These are phyloP conservation scores for Rhododendron henanense DNA, from an alignment of 148 eudicot species.

Conservation along the genomic window DNA sequence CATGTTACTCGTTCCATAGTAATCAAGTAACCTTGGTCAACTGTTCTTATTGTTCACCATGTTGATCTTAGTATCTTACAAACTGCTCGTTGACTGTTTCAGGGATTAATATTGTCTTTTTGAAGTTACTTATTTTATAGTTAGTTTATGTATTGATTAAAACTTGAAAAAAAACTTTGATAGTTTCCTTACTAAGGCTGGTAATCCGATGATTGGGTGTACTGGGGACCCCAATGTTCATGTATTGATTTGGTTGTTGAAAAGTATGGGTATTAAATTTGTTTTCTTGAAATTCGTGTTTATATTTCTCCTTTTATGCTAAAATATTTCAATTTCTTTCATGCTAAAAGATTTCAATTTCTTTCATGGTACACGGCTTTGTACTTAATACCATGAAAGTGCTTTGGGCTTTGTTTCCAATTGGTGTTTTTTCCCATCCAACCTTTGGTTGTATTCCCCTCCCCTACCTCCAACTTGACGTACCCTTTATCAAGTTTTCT, in stretches of 20 bases:
- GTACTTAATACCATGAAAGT: too few species aligned
- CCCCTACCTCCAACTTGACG: too few species aligned
- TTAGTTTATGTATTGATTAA: not conserved
- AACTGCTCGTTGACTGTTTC: not conserved
- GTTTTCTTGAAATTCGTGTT: not conserved
- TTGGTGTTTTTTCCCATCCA: too few species aligned
- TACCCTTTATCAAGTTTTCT: too few species aligned
- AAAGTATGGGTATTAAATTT: not conserved
- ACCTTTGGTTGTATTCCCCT: too few species aligned
- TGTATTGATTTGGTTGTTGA: not conserved
- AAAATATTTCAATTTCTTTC: not conserved
- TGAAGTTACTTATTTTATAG: not conserved
- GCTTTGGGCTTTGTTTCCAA: too few species aligned
- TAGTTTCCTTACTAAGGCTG: not conserved
- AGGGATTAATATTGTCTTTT: not conserved
- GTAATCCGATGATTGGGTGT: not conserved
- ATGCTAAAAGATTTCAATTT: not conserved
- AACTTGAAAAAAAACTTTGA: not conserved
- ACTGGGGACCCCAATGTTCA: not conserved
- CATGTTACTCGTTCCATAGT: not conserved
- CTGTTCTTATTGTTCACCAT: not conserved
- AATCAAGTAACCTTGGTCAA: not conserved
- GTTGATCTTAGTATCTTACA: not conserved
- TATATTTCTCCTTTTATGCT: conserved; percentile 5
- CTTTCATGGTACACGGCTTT: not conserved